Evolutionary conservation across 345 rosid species (phyloP).

Genomic region (Brassica incana): DNA sequence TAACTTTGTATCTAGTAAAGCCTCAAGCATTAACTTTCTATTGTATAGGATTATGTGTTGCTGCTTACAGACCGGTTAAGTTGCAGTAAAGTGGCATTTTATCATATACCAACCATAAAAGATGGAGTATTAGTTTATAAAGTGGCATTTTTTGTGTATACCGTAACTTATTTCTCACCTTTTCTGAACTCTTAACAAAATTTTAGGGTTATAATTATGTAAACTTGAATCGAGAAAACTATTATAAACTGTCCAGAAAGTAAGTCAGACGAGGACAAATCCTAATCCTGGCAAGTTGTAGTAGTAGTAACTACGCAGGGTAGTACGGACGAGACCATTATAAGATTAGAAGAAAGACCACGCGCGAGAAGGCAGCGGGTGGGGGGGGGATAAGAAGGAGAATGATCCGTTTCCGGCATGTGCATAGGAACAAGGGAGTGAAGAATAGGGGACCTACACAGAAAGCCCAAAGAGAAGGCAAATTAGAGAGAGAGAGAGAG

Average conservation of each 20-base stretch:
- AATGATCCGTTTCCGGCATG: slow-evolving; percentile 10
- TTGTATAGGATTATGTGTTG: neutral
- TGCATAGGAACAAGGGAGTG: slow-evolving; percentile 16
- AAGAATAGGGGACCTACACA: neutral
- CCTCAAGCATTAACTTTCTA: neutral
- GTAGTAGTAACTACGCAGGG: neutral
- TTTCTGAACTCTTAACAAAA: neutral
- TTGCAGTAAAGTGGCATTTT: neutral
- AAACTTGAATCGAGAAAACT: neutral
- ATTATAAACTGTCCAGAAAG: neutral
- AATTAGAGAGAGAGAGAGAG: neutral
- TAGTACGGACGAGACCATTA: slow-evolving; percentile 7
- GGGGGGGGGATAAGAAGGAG: neutral
- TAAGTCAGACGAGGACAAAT: neutral
- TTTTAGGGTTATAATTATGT: neutral
- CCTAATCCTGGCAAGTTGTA: slow-evolving; percentile 5
- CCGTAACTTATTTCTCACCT: neutral
- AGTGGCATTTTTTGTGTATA: no score
- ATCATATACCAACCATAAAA: neutral
- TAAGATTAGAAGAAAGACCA: neutral
- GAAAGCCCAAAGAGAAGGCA: slow-evolving; percentile 12
- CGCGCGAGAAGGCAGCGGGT: slow-evolving; percentile 10
- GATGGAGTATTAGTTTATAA: neutral
- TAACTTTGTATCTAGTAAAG: neutral
- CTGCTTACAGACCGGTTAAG: neutral